Base-by-base conservation (phyloP, 305 asterid species). In the Euphrasia arctica region DNA sequence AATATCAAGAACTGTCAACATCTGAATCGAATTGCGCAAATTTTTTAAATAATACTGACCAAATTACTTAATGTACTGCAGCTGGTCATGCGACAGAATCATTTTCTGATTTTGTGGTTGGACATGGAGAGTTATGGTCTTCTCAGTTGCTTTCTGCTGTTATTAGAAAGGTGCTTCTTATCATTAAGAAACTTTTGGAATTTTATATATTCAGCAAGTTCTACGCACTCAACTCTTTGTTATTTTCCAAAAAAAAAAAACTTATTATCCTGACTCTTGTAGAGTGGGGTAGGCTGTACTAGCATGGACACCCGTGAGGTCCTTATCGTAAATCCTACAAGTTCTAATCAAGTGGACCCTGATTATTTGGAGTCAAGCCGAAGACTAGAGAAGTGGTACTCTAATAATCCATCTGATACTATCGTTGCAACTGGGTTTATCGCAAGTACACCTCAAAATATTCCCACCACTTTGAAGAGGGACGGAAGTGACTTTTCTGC, bases 401-500 rank as follows among this genome's bases (percentile, higher is more conserved):
- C 95, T 8, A 55, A 82, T 41, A 83, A 83, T 80, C 74, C 90
- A 61, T 78, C 78, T 28, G 83, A 76, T 72, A 93, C 87, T 10
- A 83, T 93, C 56, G 77, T 93, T 63, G 99, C 97, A 9, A 90
- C 99, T 59, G 97, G 99, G 22, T 93, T 93, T 76, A 93, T 93
- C 62, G 99, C 99, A 71, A 80, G 80, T 57, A 93, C 97, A 64
- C 92, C 89, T 57, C 77, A 90, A 72, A 84, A 88, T 73, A 90
- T 93, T 66, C 96, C 96, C 61, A 93, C 99, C 48, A 93, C 99
- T 70, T 82, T 93, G 85, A 93, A 93, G 79, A 84, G 99, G 77
- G 99, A 93, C 61, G 99, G 99, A 49, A 93, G 99, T 74, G 99
- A 93, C 78, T 93, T 93, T 82, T 93, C 99, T 65, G 99, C 99